Conservation (phyloP, 192 early-diverging fungal species). For the Entomortierella lignicola region DNA sequence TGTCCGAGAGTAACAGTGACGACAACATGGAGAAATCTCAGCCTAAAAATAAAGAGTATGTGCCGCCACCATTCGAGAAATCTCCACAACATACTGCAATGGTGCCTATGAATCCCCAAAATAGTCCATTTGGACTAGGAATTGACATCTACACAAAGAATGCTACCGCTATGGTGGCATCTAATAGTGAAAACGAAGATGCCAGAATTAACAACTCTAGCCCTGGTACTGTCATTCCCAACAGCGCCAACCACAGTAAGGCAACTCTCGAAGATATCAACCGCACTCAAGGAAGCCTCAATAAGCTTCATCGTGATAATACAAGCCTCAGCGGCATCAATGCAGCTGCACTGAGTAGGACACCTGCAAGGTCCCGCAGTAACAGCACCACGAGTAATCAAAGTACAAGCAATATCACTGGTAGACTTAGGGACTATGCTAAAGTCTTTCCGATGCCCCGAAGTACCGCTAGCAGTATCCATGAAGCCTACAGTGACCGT, state of each 20-base stretch:
- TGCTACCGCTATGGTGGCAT: not conserved
- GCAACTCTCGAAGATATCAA: not conserved
- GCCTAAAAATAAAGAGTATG: too few relatives aligned
- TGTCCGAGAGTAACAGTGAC: too few relatives aligned
- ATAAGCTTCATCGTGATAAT: not conserved
- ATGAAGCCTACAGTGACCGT: conserved; percentile 17
- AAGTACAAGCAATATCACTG: not conserved
- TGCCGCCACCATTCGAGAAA: not conserved
- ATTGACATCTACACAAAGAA: conserved; percentile 17
- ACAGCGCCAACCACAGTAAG: not conserved
- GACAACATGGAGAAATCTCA: too few relatives aligned
- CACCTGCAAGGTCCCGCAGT: not conserved
- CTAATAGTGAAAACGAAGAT: not conserved
- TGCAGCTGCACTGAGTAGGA: too few relatives aligned
- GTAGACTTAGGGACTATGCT: conserved; percentile 29
- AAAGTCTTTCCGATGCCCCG: conserved; percentile 23
- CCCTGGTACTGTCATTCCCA: too few relatives aligned
- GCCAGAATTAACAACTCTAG: too few relatives aligned
- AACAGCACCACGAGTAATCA: not conserved
- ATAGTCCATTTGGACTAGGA: conserved; percentile 26
- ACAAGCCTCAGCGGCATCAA: too few relatives aligned
- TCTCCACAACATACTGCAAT: not conserved
- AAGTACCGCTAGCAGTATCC: conserved; percentile 8
- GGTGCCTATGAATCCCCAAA: not conserved
- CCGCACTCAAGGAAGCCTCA: not conserved